Percentiles rank a stretch among this genome's conserved stretches.
Conservation (phyloP, 1,284 basidiomycete species). For the Boletellus dicymbophilus region DNA sequence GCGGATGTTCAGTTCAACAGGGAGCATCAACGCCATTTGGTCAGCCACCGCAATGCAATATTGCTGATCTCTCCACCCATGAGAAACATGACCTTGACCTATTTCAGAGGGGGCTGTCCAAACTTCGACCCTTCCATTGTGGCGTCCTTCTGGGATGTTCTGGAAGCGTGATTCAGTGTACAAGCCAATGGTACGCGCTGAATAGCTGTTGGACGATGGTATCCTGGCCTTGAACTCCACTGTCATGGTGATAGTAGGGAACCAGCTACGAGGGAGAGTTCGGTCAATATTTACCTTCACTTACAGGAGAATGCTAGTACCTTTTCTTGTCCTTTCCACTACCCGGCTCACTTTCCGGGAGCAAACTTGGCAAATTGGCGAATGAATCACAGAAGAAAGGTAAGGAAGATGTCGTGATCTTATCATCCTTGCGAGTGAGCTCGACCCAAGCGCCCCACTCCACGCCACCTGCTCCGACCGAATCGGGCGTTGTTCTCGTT, state of each 20-base stretch:
- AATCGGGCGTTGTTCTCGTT: constrained; percentile 36
- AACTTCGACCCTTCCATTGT: constrained; percentile 57
- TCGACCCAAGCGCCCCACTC: constrained; percentile 62
- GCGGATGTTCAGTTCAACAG: constrained; percentile 45
- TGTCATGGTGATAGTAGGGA: constrained; percentile 57
- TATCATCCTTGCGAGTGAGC: constrained; percentile 44
- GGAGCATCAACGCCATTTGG: constrained; percentile 57
- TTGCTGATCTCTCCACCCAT: constrained; percentile 60
- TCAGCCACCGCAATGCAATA: constrained; percentile 61
- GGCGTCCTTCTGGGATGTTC: constrained; percentile 51
- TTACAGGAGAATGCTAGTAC: constrained; percentile 10
- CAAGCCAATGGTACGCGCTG: constrained; percentile 53
- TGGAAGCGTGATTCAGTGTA: constrained; percentile 52
- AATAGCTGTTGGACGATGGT: constrained; percentile 41
- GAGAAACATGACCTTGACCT: constrained; percentile 41
- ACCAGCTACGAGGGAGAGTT: constrained; percentile 48
- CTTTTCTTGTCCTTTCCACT: constrained; percentile 12
- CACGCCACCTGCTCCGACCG: constrained; percentile 47
- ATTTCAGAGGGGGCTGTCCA: constrained; percentile 63
- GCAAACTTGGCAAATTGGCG: constrained; percentile 42
- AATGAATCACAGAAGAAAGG: constrained; percentile 59
- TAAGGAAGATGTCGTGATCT: constrained; percentile 46
- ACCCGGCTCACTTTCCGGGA: constrained; percentile 37
- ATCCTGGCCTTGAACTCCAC: constrained; percentile 63
- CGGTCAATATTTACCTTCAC: constrained; percentile 16